Evolutionary conservation across 371 early-diverging fungal species (phyloP).

Genomic region (Zancudomyces culisetae): DNA sequence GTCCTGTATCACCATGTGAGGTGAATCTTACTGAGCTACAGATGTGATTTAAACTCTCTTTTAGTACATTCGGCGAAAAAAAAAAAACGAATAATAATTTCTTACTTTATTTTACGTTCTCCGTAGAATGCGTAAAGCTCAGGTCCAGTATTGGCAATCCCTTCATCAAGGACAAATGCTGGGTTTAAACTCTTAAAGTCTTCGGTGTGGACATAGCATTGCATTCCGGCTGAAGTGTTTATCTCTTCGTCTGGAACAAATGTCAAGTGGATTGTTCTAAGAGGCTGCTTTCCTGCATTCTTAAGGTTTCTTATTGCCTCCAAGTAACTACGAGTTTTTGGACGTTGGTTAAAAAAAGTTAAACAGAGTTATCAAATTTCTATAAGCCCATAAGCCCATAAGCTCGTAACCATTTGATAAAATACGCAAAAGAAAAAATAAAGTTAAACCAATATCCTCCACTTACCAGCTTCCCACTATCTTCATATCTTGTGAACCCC

Average conservation of each 20-base stretch:
- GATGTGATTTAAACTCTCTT: slow-evolving; percentile 1
- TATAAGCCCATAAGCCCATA: too few species aligned
- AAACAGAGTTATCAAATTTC: too few species aligned
- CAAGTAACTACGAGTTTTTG: slow-evolving; percentile 37
- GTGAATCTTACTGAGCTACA: slow-evolving; percentile 20
- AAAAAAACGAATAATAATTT: not conserved
- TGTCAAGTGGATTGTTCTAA: slow-evolving; percentile 42
- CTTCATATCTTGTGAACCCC: slow-evolving; percentile 77
- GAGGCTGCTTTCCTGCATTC: slow-evolving; percentile 26
- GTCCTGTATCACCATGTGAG: slow-evolving; percentile 43
- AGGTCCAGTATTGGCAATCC: slow-evolving; percentile 39
- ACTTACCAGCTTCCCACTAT: slow-evolving; percentile 34
- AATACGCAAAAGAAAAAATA: too few species aligned
- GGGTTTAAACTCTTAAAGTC: slow-evolving; percentile 44
- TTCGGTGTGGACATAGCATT: slow-evolving; percentile 29
- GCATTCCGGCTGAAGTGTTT: slow-evolving; percentile 57
- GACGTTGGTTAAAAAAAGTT: too few species aligned
- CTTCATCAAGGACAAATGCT: slow-evolving; percentile 66
- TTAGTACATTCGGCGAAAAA: not conserved
- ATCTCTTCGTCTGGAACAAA: slow-evolving; percentile 74
- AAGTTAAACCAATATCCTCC: too few species aligned
- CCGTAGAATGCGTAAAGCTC: slow-evolving; percentile 51
- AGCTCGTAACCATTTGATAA: too few species aligned
- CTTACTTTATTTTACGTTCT: slow-evolving; percentile 57
- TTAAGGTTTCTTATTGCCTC: slow-evolving; percentile 49